Conservation (phyloP, 2,329 filamentous ascomycete species). For the Trichoderma pleuroti region DNA sequence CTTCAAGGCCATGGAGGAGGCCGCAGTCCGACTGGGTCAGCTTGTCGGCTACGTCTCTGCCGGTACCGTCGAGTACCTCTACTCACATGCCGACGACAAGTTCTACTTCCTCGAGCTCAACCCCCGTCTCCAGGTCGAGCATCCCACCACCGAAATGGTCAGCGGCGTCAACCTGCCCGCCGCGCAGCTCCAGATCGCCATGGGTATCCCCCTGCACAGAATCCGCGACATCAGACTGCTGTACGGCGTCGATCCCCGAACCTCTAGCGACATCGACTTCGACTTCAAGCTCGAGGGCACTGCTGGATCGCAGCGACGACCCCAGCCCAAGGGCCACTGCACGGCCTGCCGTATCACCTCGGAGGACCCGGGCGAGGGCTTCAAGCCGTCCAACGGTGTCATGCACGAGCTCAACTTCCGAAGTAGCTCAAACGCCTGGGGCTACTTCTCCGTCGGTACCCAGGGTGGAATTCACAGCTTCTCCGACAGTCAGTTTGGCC, state of each 20-base stretch:
- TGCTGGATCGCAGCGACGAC: constrained; percentile 78
- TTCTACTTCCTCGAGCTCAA: constrained; percentile 99
- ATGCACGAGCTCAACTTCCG: constrained; percentile 99
- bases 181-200: constrained; percentile 96
- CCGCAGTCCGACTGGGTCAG: constrained; percentile 87
- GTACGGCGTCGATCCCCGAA: constrained; percentile 91
- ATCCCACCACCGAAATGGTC: constrained; percentile 99
- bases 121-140: constrained; percentile 98
- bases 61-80: constrained; percentile 97
- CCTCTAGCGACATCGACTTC: constrained; percentile 86
- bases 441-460: constrained; percentile 98
- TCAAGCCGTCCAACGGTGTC: constrained; percentile 98
- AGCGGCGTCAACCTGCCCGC: constrained; percentile 95
- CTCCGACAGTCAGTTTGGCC: constrained; percentile 97
- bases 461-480: constrained; percentile 98
- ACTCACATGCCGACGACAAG: constrained; percentile 95
- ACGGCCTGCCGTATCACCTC: constrained; percentile 99
- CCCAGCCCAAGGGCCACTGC: constrained; percentile 91
- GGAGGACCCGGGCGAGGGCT: constrained; percentile 96
- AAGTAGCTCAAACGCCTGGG: constrained; percentile 98
- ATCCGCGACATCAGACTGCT: constrained; percentile 94
- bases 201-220: constrained; percentile 94
- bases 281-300: constrained; percentile 88
- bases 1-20: constrained; percentile 95
- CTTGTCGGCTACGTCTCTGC: constrained; percentile 98